phyloP scores from a whole-genome alignment of 495 filamentous ascomycete species.

The Bacidia rubella region DNA sequence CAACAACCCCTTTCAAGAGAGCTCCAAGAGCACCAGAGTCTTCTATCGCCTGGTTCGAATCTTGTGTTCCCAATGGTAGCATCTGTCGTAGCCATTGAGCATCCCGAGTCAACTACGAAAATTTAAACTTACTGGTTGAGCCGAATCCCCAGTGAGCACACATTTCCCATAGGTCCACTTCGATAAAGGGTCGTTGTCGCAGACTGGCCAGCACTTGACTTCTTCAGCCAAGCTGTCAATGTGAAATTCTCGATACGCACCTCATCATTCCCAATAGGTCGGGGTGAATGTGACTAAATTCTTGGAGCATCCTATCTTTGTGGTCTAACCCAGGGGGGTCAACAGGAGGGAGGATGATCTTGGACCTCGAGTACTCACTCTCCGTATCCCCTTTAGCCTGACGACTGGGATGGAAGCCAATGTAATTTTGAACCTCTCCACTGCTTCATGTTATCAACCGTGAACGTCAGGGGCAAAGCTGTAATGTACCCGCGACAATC shows the following conservation, averaged over 20 bases:
- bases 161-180: conserved; percentile 29
- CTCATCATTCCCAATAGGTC: background rate
- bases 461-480: background rate
- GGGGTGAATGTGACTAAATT: background rate
- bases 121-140: conserved; percentile 21
- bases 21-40: conserved; percentile 26
- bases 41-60: conserved; percentile 29
- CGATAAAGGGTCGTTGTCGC: conserved; percentile 25
- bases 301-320: background rate
- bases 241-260: background rate
- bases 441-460: conserved; percentile 10
- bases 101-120: background rate
- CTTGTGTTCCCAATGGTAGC: conserved; percentile 31
- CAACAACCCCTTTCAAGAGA: conserved; percentile 1
- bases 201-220: conserved; percentile 35
- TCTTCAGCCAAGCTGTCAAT: conserved; percentile 24
- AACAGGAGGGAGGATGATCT: too few relatives aligned
- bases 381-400: too few relatives aligned
- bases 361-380: too few relatives aligned
- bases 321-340: background rate
- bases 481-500: conserved; percentile 27
- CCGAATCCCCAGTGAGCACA: conserved; percentile 35
- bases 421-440: conserved; percentile 31
- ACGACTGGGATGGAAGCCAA: conserved; percentile 30
- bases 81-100: conserved; percentile 26